These are phyloP conservation scores for Ceratopteris richardii DNA, from an alignment of 75 land plant species.

Conservation along the genomic window DNA sequence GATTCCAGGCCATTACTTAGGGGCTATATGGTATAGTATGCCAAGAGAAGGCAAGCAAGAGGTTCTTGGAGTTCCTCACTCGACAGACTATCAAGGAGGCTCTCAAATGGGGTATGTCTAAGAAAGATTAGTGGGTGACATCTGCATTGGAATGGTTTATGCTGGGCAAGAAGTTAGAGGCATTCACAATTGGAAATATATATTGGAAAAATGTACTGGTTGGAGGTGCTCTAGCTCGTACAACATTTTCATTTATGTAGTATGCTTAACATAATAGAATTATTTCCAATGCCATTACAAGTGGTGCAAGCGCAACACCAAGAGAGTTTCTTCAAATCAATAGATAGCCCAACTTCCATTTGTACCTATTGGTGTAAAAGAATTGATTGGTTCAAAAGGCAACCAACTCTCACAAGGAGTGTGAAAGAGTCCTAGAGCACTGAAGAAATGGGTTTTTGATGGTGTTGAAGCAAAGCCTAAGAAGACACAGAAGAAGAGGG, in stretches of 20 bases:
- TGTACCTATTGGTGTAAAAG: too few relatives aligned
- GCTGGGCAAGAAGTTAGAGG: slow-evolving; percentile 37
- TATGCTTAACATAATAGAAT: slow-evolving; percentile 24
- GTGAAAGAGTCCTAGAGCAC: slow-evolving; percentile 42
- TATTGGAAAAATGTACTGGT: slow-evolving; percentile 35
- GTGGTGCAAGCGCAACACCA: slow-evolving; percentile 37
- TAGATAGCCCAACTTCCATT: too few relatives aligned
- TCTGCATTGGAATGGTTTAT: slow-evolving; percentile 33
- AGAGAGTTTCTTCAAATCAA: slow-evolving; percentile 34
- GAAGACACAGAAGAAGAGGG: not conserved
- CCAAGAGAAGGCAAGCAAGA: slow-evolving; percentile 29
- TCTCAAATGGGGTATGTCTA: slow-evolving; percentile 46
- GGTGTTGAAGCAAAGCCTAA: slow-evolving; percentile 14
- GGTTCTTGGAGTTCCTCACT: slow-evolving; percentile 21
- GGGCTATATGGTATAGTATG: slow-evolving; percentile 19
- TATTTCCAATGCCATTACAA: slow-evolving; percentile 29
- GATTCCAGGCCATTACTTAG: slow-evolving; percentile 36
- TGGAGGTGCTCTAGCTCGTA: slow-evolving; percentile 38
- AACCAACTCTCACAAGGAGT: slow-evolving; percentile 3
- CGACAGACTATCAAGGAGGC: slow-evolving; percentile 34
- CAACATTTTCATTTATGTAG: slow-evolving; percentile 36
- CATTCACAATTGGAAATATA: slow-evolving; percentile 31
- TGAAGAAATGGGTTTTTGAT: slow-evolving; percentile 36
- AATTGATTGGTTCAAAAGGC: too few relatives aligned
- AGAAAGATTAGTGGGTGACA: slow-evolving; percentile 31